Conservation (phyloP, 345 rosid species). For the Fremontodendron californicum region DNA sequence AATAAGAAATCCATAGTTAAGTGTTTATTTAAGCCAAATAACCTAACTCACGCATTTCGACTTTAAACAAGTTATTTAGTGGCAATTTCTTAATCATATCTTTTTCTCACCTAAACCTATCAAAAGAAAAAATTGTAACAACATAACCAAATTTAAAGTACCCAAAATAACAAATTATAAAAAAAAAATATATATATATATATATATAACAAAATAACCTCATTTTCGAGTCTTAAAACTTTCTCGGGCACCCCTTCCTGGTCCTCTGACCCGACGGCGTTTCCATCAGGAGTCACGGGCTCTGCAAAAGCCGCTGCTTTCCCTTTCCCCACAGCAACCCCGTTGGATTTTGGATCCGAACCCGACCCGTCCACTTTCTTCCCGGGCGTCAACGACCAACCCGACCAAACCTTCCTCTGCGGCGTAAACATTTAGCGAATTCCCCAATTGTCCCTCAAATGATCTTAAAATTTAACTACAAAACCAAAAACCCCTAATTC, state of each 20-base stretch:
- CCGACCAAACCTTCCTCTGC: slow-evolving; percentile 62
- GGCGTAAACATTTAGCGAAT: slow-evolving; percentile 68
- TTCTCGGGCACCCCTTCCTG: slow-evolving; percentile 40
- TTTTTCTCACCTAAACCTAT: background rate
- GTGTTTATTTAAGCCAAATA: background rate
- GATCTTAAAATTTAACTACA: slow-evolving; percentile 29
- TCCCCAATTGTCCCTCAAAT: slow-evolving; percentile 18
- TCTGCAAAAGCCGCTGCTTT: slow-evolving; percentile 44
- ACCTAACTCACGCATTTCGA: background rate
- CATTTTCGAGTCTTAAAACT: slow-evolving; percentile 64
- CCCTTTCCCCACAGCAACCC: slow-evolving; percentile 33
- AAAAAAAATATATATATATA: background rate
- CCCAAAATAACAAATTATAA: background rate
- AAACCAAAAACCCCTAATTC: slow-evolving; percentile 9
- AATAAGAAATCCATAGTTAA: background rate
- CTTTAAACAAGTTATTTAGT: background rate
- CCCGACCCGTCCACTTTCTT: slow-evolving; percentile 45
- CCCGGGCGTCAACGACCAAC: slow-evolving; percentile 63
- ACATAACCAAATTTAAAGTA: background rate
- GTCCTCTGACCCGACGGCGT: slow-evolving; percentile 35
- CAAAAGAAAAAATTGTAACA: background rate
- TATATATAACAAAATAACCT: slow-evolving; percentile 42
- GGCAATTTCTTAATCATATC: background rate
- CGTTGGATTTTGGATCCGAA: slow-evolving; percentile 29
- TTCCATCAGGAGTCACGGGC: slow-evolving; percentile 41